Conservation (phyloP, 139 green algal genomes). For the Picochlorum costavermella region DNA sequence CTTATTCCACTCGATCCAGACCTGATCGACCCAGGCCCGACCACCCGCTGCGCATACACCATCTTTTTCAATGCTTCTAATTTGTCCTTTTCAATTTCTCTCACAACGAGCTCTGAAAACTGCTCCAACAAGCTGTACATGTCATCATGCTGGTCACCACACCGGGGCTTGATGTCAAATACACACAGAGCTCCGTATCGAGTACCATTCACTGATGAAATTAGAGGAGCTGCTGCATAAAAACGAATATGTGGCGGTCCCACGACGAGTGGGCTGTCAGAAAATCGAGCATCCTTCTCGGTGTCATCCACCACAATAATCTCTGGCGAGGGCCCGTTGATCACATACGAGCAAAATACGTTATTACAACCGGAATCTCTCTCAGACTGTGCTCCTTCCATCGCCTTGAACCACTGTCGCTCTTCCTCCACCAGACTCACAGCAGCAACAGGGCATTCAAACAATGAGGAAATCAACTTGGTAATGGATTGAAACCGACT, state of each 20-base stretch:
- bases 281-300: conserved; percentile 60
- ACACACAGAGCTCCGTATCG: conserved; percentile 72
- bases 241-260: conserved; percentile 66
- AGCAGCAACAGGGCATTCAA: conserved; percentile 61
- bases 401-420: conserved; percentile 82
- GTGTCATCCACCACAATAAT: conserved; percentile 71
- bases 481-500: conserved; percentile 66
- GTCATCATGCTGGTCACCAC: conserved; percentile 50
- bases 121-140: conserved; percentile 62
- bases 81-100: conserved; percentile 77
- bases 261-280: conserved; percentile 60
- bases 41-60: conserved; percentile 25
- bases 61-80: conserved; percentile 24
- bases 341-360: conserved; percentile 80
- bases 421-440: conserved; percentile 73
- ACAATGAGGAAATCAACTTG: conserved; percentile 32
- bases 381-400: conserved; percentile 39
- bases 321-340: conserved; percentile 58
- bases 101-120: conserved; percentile 74
- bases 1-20: not conserved
- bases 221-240: conserved; percentile 76
- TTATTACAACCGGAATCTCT: conserved; percentile 48
- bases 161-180: conserved; percentile 64
- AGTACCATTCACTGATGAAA: conserved; percentile 46
- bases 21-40: not conserved